A percentile compares a stretch with the other conserved stretches of the same genome.
phyloP scores from a whole-genome alignment of 495 filamentous ascomycete species.

The Ramalina peruviana region DNA sequence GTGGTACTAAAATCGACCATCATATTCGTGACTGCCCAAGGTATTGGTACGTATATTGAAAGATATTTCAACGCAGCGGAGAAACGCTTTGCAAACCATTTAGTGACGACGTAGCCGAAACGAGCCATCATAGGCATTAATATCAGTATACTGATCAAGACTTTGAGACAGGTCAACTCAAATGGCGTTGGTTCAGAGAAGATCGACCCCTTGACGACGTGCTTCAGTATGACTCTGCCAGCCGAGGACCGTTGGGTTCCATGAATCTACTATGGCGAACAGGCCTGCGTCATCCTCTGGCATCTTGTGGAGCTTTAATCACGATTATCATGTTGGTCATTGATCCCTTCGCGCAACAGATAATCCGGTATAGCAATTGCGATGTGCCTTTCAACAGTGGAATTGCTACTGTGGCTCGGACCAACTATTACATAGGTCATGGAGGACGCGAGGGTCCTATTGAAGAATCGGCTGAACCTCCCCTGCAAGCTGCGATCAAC shows the following conservation, averaged over 20 bases:
- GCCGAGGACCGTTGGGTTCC: slow-evolving; percentile 9
- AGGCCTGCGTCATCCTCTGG: not conserved
- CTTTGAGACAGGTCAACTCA: slow-evolving; percentile 12
- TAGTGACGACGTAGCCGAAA: not conserved
- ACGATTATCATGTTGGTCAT: slow-evolving; percentile 8
- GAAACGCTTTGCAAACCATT: too few relatives aligned
- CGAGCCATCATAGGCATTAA: not conserved
- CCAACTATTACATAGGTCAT: not conserved
- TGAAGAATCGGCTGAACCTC: not conserved
- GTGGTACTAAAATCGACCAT: slow-evolving; percentile 17
- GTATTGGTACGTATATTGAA: not conserved
- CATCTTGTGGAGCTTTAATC: slow-evolving; percentile 8
- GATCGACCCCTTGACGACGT: slow-evolving; percentile 12
- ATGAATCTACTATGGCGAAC: slow-evolving; percentile 7
- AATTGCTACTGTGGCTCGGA: not conserved
- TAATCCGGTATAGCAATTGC: slow-evolving; percentile 1
- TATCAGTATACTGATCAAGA: not conserved
- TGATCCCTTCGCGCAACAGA: slow-evolving; percentile 13
- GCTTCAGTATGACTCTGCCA: slow-evolving; percentile 9
- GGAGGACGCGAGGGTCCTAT: not conserved
- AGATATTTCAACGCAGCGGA: not conserved
- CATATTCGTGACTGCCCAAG: slow-evolving; percentile 9
- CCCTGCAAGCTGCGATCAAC: slow-evolving; percentile 2
- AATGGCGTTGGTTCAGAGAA: slow-evolving; percentile 19
- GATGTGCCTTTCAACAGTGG: not conserved